phyloP scores from a whole-genome alignment of 306 rosid genomes.

The Quercus alba region DNA sequence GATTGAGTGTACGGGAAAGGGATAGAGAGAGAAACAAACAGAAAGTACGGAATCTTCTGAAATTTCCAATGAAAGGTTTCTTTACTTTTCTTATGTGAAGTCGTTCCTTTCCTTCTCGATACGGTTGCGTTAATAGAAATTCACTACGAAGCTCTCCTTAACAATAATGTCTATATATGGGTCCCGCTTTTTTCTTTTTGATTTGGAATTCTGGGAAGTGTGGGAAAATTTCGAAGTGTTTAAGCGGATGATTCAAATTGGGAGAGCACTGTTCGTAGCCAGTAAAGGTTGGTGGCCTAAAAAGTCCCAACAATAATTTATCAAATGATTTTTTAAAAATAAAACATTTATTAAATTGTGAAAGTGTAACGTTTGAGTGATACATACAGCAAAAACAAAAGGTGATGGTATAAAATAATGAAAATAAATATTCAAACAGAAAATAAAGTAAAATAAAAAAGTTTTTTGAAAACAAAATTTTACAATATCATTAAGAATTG shows the following conservation, averaged over 20 bases:
- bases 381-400: too few relatives aligned
- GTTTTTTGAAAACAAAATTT: too few relatives aligned
- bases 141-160: background rate
- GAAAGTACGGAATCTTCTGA: constrained; percentile 34
- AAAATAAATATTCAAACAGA: too few relatives aligned
- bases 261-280: background rate
- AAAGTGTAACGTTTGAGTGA: too few relatives aligned
- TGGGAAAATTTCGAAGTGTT: background rate
- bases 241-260: background rate
- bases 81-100: background rate
- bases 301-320: background rate
- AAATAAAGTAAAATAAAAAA: too few relatives aligned
- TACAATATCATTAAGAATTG: too few relatives aligned
- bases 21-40: background rate
- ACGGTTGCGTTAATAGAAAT: background rate
- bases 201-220: background rate
- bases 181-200: background rate
- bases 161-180: background rate
- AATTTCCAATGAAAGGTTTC: constrained; percentile 34
- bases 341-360: background rate
- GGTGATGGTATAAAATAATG: too few relatives aligned
- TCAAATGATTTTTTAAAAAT: too few relatives aligned
- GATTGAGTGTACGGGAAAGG: constrained; percentile 13
- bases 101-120: background rate
- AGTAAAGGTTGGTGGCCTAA: background rate